Evolutionary conservation across 148 eudicot species (phyloP).

Genomic region (Rhododendron mucronatum): DNA sequence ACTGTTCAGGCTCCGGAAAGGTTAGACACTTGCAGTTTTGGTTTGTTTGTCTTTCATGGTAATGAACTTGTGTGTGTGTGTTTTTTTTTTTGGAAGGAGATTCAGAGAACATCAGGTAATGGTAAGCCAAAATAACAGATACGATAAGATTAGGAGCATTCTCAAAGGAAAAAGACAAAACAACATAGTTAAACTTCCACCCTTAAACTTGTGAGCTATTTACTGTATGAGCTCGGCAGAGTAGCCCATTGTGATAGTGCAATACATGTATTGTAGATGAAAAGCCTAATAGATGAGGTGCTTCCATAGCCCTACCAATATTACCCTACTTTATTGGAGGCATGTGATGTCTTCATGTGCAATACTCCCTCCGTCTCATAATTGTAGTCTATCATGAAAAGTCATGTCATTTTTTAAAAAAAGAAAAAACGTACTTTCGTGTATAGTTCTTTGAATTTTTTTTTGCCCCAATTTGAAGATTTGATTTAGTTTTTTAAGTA

Average conservation of each 20-base stretch:
- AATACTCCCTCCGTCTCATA: background rate
- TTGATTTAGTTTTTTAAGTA: background rate
- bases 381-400: background rate
- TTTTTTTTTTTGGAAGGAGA: background rate
- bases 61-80: background rate
- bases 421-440: background rate
- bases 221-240: background rate
- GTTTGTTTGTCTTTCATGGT: background rate
- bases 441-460: background rate
- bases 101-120: background rate
- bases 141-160: background rate
- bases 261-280: background rate
- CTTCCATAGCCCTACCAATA: background rate
- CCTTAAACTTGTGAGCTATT: background rate
- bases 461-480: background rate
- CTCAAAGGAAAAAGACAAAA: background rate
- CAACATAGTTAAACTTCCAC: background rate
- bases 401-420: background rate
- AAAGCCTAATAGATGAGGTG: background rate
- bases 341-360: background rate
- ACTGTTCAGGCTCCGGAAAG: constrained; percentile 94
- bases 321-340: background rate
- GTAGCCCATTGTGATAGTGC: background rate
- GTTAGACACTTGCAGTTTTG: constrained; percentile 25
- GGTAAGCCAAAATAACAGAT: background rate